Evolutionary conservation across 306 rosid species (phyloP).

Genomic region (Benincasa hispida): DNA sequence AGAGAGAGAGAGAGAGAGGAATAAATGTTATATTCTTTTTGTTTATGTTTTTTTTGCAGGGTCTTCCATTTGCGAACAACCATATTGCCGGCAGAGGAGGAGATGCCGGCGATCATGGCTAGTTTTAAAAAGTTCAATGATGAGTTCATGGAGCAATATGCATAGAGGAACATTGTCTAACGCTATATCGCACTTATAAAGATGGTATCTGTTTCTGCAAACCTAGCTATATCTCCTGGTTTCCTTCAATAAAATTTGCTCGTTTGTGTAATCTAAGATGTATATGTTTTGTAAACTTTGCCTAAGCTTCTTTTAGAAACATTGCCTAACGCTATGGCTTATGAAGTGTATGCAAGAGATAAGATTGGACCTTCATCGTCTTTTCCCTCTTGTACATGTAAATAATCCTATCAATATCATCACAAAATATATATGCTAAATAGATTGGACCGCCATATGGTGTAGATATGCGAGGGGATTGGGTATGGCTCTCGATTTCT

Average conservation of each 20-base stretch:
- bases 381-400: too few relatives aligned
- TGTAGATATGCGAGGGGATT: too few relatives aligned
- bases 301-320: not conserved
- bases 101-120: slow-evolving; percentile 82
- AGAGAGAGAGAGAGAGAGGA: not conserved
- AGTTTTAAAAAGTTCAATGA: slow-evolving; percentile 91
- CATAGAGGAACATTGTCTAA: slow-evolving; percentile 22
- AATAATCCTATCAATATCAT: too few relatives aligned
- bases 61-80: slow-evolving; percentile 98
- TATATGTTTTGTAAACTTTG: not conserved
- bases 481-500: too few relatives aligned
- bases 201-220: slow-evolving; percentile 67
- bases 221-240: not conserved
- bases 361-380: too few relatives aligned
- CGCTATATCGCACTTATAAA: not conserved
- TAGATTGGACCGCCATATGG: too few relatives aligned
- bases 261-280: not conserved
- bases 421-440: too few relatives aligned
- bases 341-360: too few relatives aligned
- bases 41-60: slow-evolving; percentile 17
- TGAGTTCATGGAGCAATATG: slow-evolving; percentile 93
- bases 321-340: too few relatives aligned
- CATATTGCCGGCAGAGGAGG: slow-evolving; percentile 94
- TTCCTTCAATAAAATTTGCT: not conserved
- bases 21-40: too few relatives aligned